Percentiles rank a stretch among this genome's conserved stretches.
Evolutionary conservation across 345 rosid genomes (phyloP).

Genomic region (Hibiscus trionum): DNA sequence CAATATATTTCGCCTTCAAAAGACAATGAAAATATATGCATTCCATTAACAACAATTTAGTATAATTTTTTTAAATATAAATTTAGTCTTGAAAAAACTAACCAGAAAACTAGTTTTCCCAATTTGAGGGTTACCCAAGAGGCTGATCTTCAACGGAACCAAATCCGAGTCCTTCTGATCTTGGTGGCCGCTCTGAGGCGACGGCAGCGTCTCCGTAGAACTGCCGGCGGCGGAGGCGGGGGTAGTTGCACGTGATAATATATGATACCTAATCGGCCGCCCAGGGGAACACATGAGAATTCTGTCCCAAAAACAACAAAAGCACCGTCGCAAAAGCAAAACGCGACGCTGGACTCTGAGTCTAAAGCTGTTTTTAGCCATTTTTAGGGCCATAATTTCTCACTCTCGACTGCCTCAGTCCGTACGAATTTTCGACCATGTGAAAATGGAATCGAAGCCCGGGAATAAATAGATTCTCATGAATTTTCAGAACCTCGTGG

Average conservation of each 20-base stretch:
- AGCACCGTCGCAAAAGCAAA: slow-evolving; percentile 42
- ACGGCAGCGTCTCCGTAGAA: not conserved
- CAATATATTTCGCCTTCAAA: slow-evolving; percentile 20
- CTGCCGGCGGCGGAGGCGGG: slow-evolving; percentile 14
- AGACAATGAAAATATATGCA: not conserved
- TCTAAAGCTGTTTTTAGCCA: slow-evolving; percentile 30
- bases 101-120: slow-evolving; percentile 56
- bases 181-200: slow-evolving; percentile 5
- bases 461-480: not conserved
- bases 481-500: not conserved
- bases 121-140: slow-evolving; percentile 64
- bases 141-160: slow-evolving; percentile 76
- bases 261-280: slow-evolving; percentile 40
- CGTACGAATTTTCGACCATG: slow-evolving; percentile 20
- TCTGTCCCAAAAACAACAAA: slow-evolving; percentile 39
- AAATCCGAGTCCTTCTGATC: slow-evolving; percentile 46
- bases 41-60: not conserved
- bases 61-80: not conserved
- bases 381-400: slow-evolving; percentile 12
- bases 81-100: not conserved
- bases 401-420: slow-evolving; percentile 20
- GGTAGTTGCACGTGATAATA: slow-evolving; percentile 21
- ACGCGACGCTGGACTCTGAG: slow-evolving; percentile 42
- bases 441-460: not conserved
- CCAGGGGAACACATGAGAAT: slow-evolving; percentile 38